These are phyloP conservation scores for Corchorus olitorius DNA, from an alignment of 345 rosid genomes.

Conservation along the genomic window DNA sequence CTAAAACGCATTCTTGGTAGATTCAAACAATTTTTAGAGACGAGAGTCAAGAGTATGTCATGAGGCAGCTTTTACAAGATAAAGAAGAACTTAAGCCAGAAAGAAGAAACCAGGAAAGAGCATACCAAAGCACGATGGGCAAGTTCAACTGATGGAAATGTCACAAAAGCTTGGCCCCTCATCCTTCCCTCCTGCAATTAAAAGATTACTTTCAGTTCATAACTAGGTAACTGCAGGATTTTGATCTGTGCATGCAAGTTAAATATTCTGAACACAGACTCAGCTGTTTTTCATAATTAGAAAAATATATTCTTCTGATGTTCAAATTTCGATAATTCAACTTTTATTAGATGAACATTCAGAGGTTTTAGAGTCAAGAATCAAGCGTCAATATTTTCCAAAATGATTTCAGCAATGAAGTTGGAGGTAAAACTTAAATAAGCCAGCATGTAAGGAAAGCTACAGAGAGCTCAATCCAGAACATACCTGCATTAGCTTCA, in stretches of 20 bases:
- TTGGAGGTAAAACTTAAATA: background rate
- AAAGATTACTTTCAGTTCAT: background rate
- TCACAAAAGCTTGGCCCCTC: conserved; percentile 97
- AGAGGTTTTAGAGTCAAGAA: background rate
- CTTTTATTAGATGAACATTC: background rate
- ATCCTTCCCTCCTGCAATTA: conserved; percentile 88
- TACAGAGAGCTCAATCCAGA: background rate
- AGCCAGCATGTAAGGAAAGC: background rate
- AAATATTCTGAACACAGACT: background rate
- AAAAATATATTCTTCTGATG: background rate
- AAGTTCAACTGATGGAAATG: conserved; percentile 86
- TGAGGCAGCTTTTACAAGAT: background rate
- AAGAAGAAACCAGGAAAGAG: conserved; percentile 21
- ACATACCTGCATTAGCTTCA: conserved; percentile 89
- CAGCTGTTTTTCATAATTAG: background rate
- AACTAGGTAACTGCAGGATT: background rate
- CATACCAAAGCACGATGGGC: conserved; percentile 86
- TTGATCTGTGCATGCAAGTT: background rate
- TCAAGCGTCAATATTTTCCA: background rate
- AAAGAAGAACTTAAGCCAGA: background rate
- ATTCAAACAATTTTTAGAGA: background rate
- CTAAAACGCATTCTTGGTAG: background rate
- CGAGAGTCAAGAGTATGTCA: background rate
- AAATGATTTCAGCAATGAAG: background rate
- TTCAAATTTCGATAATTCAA: conserved; percentile 4